phyloP scores from a whole-genome alignment of 78 protist species.

The Dictyostelium capitatum region DNA sequence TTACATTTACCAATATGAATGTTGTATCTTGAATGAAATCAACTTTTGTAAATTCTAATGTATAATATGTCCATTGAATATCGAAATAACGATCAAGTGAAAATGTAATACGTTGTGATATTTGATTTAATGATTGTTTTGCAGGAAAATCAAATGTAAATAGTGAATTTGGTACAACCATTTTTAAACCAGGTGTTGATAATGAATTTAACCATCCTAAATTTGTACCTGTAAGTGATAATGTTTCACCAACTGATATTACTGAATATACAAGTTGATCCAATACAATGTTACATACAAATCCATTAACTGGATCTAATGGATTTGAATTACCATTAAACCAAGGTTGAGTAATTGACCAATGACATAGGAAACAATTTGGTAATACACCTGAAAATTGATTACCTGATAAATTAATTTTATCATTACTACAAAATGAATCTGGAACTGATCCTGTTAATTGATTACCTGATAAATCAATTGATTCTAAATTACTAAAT shows the following conservation, averaged over 20 bases:
- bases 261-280: not conserved
- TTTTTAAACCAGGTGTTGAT: not conserved
- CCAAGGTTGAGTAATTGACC: not conserved
- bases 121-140: not conserved
- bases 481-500: not conserved
- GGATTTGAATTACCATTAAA: not conserved
- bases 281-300: not conserved
- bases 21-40: not conserved
- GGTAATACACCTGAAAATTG: not conserved
- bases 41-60: not conserved
- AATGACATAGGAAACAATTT: conserved; percentile 11
- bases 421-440: not conserved
- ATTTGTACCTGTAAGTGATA: conserved; percentile 1
- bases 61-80: not conserved
- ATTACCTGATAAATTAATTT: not conserved
- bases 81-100: not conserved
- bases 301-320: not conserved
- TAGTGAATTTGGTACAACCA: not conserved
- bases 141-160: conserved; percentile 1
- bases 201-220: not conserved
- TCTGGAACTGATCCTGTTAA: not conserved
- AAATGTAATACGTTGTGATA: not conserved
- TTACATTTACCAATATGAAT: not conserved
- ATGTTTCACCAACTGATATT: not conserved
- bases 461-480: not conserved